phyloP scores from a whole-genome alignment of 805 yeast species.

The Diddensiella caesifluorescens region DNA sequence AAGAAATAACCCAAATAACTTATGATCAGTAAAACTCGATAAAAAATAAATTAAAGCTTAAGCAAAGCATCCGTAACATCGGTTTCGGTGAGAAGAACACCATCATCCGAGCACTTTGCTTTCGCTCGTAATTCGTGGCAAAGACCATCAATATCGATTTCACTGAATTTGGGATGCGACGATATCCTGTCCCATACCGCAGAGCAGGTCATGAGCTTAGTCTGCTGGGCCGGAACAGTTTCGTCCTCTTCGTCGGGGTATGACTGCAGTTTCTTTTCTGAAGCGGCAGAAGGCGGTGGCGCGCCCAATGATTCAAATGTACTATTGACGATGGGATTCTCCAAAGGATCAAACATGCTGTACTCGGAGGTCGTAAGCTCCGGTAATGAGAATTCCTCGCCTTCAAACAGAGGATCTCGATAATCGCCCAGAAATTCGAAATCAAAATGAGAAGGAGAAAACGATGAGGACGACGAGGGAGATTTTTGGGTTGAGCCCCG shows the following conservation, averaged over 20 bases:
- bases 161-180: constrained; percentile 88
- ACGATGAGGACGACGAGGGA: constrained; percentile 12
- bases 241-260: constrained; percentile 18
- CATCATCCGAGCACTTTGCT: constrained; percentile 92
- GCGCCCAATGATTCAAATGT: constrained; percentile 12
- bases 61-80: constrained; percentile 62
- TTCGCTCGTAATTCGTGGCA: constrained; percentile 84
- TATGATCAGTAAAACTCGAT: neutral
- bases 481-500: constrained; percentile 1
- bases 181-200: constrained; percentile 97
- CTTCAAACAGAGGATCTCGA: constrained; percentile 30
- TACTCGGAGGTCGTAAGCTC: constrained; percentile 32
- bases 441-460: constrained; percentile 28
- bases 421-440: constrained; percentile 26
- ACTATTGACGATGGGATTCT: constrained; percentile 22
- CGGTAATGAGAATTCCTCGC: constrained; percentile 31
- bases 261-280: neutral
- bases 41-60: constrained; percentile 1
- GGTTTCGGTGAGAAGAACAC: constrained; percentile 76
- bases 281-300: constrained; percentile 5
- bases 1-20: neutral
- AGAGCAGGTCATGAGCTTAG: constrained; percentile 58
- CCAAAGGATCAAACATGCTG: constrained; percentile 35
- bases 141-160: constrained; percentile 88
- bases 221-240: constrained; percentile 29